Conservation (phyloP, 768 basidiomycete genomes). For the Suillus subluteus region DNA sequence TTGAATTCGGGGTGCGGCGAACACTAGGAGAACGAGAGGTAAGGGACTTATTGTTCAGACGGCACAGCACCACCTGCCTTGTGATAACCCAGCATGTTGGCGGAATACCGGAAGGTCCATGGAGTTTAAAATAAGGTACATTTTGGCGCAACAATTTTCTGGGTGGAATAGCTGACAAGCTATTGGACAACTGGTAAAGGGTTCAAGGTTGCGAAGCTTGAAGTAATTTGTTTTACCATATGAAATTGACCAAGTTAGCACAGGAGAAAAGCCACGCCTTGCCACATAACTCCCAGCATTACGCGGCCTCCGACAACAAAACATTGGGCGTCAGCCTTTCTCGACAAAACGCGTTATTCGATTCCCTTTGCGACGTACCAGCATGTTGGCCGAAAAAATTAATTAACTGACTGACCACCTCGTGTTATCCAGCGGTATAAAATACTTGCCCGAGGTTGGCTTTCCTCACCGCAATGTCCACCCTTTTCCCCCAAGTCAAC, state of each 20-base stretch:
- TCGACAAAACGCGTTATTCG: conserved; percentile 3
- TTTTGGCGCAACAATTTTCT: not conserved
- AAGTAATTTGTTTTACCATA: not conserved
- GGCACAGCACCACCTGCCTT: not conserved
- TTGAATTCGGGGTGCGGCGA: not conserved
- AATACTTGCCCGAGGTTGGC: not conserved
- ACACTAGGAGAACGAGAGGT: not conserved
- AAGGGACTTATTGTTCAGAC: not conserved
- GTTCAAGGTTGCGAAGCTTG: not conserved
- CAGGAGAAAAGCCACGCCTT: conserved; percentile 11
- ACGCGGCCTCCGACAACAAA: conserved; percentile 11
- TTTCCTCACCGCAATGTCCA: conserved; percentile 14
- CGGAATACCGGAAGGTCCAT: not conserved
- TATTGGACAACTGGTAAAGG: not conserved
- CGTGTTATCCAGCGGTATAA: conserved; percentile 13
- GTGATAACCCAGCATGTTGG: not conserved
- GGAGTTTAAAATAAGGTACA: conserved; percentile 4
- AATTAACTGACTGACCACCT: conserved; percentile 14
- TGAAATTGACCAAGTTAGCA: conserved; percentile 8
- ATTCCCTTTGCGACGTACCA: conserved; percentile 10
- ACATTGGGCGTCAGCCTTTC: not conserved
- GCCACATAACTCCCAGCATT: conserved; percentile 1
- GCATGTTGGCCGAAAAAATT: not conserved
- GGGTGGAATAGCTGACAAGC: not conserved
- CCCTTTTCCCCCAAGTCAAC: conserved; percentile 33